Evolutionary conservation across 768 basidiomycete species (phyloP), one percentile per base, ranked within the genome.

Genomic region (Tylopilus plumbeoviolaceoides): DNA sequence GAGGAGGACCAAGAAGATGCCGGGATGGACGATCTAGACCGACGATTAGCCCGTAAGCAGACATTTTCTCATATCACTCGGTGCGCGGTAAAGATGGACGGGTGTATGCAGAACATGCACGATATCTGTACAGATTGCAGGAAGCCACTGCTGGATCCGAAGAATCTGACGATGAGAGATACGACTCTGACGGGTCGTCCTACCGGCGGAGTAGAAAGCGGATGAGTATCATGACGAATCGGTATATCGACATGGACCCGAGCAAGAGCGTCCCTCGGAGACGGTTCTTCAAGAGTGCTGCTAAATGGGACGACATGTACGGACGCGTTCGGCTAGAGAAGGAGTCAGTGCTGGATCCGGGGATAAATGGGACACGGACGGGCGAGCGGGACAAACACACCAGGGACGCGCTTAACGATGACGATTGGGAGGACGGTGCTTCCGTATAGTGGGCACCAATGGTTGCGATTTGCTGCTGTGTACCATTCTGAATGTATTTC

Each of bases 201-300:
- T 63, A 63, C 23, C 68, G 64, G 17, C 62, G 66, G 21, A 70
- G 70, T 33, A 75, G 75, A 59, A 81, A 80, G 57, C 79, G 83
- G 50, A 88, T 89, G 84, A 87, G 84, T 58, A 73, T 88, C 44
- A 48, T 85, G 45, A 85, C 84, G 17, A 81, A 80, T 53, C 76
- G 80, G 50, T 82, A 79, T 56, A 72, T 78, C 51, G 80, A 84
- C 40, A 70, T 77, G 0, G 72, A 77, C 11, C 51, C 55, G 15
- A 63, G 71, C 50, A 68, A 62, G 45, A 61, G 39, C 7, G 46
- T 57, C 10, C 60, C 71, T 10, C 77, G 75, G 51, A 65, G 85
- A 47, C 72, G 78, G 47, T 87, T 87, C 67, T 87, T 87, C 72
- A 76, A 78, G 61, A 81, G 76, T 45, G 69, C 54, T 2, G 67